Base-by-base conservation (phyloP, 176 grass and related monocot genomes). In the Aechmea fasciata region DNA sequence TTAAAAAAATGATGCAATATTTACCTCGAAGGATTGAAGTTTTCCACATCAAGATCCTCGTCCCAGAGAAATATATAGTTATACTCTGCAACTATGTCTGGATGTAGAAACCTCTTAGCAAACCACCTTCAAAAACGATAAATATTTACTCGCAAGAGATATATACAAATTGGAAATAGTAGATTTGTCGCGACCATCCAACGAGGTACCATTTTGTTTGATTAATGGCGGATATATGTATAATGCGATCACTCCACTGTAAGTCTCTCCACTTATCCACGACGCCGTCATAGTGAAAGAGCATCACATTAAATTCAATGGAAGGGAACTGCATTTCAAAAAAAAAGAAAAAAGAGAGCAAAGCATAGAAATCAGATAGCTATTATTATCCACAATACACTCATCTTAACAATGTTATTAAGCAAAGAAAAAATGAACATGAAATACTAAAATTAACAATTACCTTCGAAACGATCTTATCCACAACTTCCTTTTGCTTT, bases 61-160 rank as follows among this genome's bases (percentile, higher is more conserved):
- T 96, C 87, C 87, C 87, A 96, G 18, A 96, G 84, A 68, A 96
- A 96, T 49, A 96, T 52, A 81, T 90, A 83, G 18, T 91, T 81
- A 64, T 96, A 96, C 57, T 90, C 84, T 1, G 79, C 66, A 66
- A 90, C 84, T 70, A 96, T 48, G 72, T 87, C 87, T 22, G 91
- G 91, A 71, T 96, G 91, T 26, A 96, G 69, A 78, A 96, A 96
- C 78, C 91, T 33, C 81, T 96, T 96, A 11, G 76, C 87, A 55
- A 96, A 96, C 91, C 91, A 96, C 81, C 81, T 83, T 65, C 13
- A 15, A 49, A 64, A n/a, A 33, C 15, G 5, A 23, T 19, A 73
- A 23, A 68, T 67, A 25, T n/a, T 15, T 24, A 53, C 20, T 76
- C 66, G 18, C 20, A 47, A 72, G 47, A n/a, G n/a, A 63, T 76